A percentile compares a stretch with the other conserved stretches of the same genome.
These are phyloP conservation scores for Lonicera japonica DNA, from an alignment of 129 eudicot species.

Conservation along the genomic window DNA sequence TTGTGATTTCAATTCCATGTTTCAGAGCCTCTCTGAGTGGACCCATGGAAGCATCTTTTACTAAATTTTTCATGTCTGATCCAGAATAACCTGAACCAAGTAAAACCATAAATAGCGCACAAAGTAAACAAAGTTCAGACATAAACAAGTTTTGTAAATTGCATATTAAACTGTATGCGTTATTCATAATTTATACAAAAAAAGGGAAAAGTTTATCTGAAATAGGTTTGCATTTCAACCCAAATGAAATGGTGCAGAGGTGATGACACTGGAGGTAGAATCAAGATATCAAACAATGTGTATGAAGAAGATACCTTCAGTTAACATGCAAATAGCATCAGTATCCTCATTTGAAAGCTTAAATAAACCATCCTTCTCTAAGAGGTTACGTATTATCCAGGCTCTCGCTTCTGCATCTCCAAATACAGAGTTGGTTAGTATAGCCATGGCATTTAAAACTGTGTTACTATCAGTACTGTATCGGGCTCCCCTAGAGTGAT, in stretches of 20 bases:
- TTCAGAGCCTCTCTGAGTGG: constrained; percentile 87
- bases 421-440: constrained; percentile 13
- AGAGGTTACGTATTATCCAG: constrained; percentile 69
- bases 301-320: constrained; percentile 50
- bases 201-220: no score
- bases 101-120: constrained; percentile 1
- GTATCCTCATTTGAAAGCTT: constrained; percentile 69
- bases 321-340: constrained; percentile 55
- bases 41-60: constrained; percentile 99
- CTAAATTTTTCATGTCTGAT: constrained; percentile 97
- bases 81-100: constrained; percentile 79
- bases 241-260: no score
- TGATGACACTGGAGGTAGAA: background rate
- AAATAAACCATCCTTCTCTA: constrained; percentile 80
- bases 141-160: no score
- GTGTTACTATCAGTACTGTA: no score
- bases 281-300: no score
- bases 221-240: no score
- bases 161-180: no score
- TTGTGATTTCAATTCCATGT: constrained; percentile 66
- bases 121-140: background rate
- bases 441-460: no score
- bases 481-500: no score
- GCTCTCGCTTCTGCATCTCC: constrained; percentile 72
- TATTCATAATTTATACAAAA: no score